These are phyloP conservation scores for Rhododendron griersonianum DNA, from an alignment of 148 eudicot genomes.

Conservation along the genomic window DNA sequence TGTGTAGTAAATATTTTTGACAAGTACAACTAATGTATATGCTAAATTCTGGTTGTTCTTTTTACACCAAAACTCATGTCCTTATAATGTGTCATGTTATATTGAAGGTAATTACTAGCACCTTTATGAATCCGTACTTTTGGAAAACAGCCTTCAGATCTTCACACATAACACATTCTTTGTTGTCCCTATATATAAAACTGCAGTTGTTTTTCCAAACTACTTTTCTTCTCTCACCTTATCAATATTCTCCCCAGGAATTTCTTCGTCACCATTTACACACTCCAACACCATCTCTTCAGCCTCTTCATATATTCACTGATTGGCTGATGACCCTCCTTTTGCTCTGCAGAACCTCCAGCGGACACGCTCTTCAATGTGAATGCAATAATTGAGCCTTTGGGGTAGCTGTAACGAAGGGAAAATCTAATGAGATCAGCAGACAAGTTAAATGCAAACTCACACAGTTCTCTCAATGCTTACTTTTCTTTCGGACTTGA, in stretches of 20 bases:
- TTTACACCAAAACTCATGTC: too few species aligned
- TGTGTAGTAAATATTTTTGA: too few species aligned
- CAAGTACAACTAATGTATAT: too few species aligned
- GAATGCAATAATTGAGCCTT: slow-evolving; percentile 79
- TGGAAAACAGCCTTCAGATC: slow-evolving; percentile 67
- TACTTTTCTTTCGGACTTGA: slow-evolving; percentile 36
- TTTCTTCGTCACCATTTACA: too few species aligned
- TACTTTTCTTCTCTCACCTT: too few species aligned
- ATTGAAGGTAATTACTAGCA: slow-evolving; percentile 10
- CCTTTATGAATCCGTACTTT: slow-evolving; percentile 67
- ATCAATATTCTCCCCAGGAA: too few species aligned
- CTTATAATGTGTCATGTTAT: too few species aligned
- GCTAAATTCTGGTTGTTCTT: too few species aligned
- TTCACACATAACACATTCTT: slow-evolving; percentile 53
- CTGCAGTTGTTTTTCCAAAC: too few species aligned
- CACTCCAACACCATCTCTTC: slow-evolving; percentile 15
- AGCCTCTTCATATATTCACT: slow-evolving; percentile 22
- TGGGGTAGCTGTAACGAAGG: slow-evolving; percentile 53
- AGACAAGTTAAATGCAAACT: background rate
- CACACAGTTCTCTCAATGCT: slow-evolving; percentile 4
- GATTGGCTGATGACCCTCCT: slow-evolving; percentile 27
- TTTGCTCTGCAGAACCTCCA: slow-evolving; percentile 30
- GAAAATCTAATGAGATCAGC: background rate
- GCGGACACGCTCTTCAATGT: slow-evolving; percentile 49
- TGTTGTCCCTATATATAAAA: too few species aligned